Evolutionary conservation across 2,329 filamentous ascomycete species (phyloP).

Genomic region (Amesomyces nigricolor): DNA sequence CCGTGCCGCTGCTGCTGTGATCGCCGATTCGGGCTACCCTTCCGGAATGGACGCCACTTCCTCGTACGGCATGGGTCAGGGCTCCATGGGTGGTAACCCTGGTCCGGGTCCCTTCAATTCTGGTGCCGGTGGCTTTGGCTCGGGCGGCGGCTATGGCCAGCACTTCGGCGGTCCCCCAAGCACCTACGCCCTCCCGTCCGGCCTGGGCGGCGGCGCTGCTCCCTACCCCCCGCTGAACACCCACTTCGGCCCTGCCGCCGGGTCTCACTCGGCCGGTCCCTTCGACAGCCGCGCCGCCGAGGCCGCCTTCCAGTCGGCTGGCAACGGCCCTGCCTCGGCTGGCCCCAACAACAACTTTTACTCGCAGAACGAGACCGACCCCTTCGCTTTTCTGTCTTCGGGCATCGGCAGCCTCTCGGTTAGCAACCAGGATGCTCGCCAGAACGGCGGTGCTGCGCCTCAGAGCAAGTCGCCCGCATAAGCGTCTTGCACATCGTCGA

Average conservation of each 20-base stretch:
- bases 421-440: slow-evolving; percentile 57
- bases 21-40: slow-evolving; percentile 87
- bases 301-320: slow-evolving; percentile 85
- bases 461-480: slow-evolving; percentile 57
- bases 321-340: slow-evolving; percentile 72
- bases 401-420: slow-evolving; percentile 70
- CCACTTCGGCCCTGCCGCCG: slow-evolving; percentile 69
- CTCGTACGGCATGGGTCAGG: slow-evolving; percentile 78
- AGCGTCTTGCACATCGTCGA: slow-evolving; percentile 17
- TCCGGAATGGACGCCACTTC: slow-evolving; percentile 83
- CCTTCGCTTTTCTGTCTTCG: slow-evolving; percentile 72
- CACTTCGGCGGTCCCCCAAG: slow-evolving; percentile 84
- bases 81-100: slow-evolving; percentile 78
- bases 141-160: slow-evolving; percentile 60
- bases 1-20: slow-evolving; percentile 86
- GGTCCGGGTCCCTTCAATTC: slow-evolving; percentile 72
- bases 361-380: slow-evolving; percentile 60
- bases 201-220: slow-evolving; percentile 70
- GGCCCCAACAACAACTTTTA: slow-evolving; percentile 71
- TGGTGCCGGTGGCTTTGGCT: slow-evolving; percentile 61
- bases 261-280: slow-evolving; percentile 74
- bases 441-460: slow-evolving; percentile 54
- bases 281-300: slow-evolving; percentile 94
- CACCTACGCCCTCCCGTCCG: slow-evolving; percentile 83
- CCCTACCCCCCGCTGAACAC: slow-evolving; percentile 79